A percentile compares a stretch with the other conserved stretches of the same genome.
Evolutionary conservation across 805 yeast species (phyloP).

Genomic region (Gaillardinia entomophila): DNA sequence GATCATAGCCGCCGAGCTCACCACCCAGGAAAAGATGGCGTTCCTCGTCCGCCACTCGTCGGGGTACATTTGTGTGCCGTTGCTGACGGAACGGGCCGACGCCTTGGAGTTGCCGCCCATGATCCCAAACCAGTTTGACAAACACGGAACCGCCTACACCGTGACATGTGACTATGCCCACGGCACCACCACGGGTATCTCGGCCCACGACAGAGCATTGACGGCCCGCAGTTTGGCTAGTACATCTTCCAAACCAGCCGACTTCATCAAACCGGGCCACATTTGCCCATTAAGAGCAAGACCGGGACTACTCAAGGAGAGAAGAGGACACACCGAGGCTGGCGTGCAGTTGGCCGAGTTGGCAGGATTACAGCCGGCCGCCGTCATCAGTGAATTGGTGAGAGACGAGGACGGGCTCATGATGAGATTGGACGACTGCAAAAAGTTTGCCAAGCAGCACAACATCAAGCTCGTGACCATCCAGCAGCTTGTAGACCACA

Average conservation of each 20-base stretch:
- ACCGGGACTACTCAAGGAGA: constrained; percentile 70
- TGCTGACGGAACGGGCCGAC: constrained; percentile 74
- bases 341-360: constrained; percentile 80
- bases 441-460: constrained; percentile 56
- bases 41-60: constrained; percentile 81
- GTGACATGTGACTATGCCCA: constrained; percentile 80
- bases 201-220: constrained; percentile 88
- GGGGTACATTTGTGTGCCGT: constrained; percentile 92
- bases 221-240: constrained; percentile 73
- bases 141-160: constrained; percentile 97
- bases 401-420: constrained; percentile 89
- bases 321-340: constrained; percentile 98
- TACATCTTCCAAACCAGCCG: constrained; percentile 47
- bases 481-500: constrained; percentile 59
- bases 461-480: constrained; percentile 72
- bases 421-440: constrained; percentile 90
- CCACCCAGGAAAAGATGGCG: constrained; percentile 86
- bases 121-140: constrained; percentile 59
- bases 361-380: constrained; percentile 78
- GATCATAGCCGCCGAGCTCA: constrained; percentile 81
- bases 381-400: constrained; percentile 90
- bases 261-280: constrained; percentile 91
- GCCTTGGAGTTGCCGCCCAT: constrained; percentile 72
- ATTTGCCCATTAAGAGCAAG: constrained; percentile 87
- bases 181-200: constrained; percentile 95